These are phyloP conservation scores for Novymonas esmeraldas DNA, from an alignment of 208 protist genomes.

Conservation along the genomic window DNA sequence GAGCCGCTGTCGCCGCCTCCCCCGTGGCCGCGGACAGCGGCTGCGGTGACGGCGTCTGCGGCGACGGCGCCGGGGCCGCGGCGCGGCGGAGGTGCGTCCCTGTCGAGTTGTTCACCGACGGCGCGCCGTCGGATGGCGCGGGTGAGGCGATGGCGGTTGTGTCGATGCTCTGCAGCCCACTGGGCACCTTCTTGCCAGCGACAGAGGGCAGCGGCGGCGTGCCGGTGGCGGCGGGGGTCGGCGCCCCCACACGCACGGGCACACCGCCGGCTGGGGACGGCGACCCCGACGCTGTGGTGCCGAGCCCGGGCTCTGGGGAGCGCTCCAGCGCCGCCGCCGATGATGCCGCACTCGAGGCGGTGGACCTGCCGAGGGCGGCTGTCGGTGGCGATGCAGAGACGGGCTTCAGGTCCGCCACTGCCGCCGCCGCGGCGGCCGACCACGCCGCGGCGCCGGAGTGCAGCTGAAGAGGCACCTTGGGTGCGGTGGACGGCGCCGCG, in stretches of 20 bases:
- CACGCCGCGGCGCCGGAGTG: neutral
- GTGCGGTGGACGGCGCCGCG: neutral
- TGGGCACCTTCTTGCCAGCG: neutral
- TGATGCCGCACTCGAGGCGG: too few species aligned
- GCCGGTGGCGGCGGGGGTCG: neutral
- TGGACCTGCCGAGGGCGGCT: neutral
- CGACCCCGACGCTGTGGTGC: too few species aligned
- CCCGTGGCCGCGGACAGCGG: neutral
- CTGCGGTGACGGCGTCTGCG: neutral
- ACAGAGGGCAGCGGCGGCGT: neutral
- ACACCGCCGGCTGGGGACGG: neutral
- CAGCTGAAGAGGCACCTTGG: neutral
- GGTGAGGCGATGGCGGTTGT: neutral
- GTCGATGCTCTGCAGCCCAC: neutral
- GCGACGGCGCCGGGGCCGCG: neutral
- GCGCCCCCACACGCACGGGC: neutral
- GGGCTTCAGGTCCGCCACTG: neutral
- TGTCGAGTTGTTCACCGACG: neutral
- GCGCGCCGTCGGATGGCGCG: neutral
- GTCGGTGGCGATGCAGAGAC: neutral
- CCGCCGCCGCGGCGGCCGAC: neutral
- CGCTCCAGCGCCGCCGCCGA: too few species aligned
- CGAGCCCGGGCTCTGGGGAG: too few species aligned
- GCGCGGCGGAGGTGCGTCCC: neutral
- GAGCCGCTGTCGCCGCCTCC: neutral